A percentile compares a stretch with the other conserved stretches of the same genome.
Evolutionary conservation across 1,284 basidiomycete species (phyloP).

Genomic region (Ustilago esculenta): DNA sequence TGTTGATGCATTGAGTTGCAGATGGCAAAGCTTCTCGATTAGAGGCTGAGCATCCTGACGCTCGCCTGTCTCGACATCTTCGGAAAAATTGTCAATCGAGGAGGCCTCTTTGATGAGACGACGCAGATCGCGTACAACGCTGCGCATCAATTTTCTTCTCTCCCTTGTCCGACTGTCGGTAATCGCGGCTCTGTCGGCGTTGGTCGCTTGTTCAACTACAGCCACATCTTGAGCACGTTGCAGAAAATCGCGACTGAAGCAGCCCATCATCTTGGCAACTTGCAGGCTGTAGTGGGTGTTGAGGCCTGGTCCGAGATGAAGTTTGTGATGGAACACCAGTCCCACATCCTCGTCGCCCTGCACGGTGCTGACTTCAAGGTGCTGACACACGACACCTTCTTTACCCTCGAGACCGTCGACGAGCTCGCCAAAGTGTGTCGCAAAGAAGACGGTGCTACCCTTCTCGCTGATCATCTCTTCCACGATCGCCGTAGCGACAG

Average conservation of each 20-base stretch:
- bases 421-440: conserved; percentile 74
- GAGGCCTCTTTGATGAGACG: not conserved
- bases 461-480: conserved; percentile 76
- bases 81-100: not conserved
- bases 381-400: conserved; percentile 30
- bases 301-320: conserved; percentile 27
- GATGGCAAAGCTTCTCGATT: conserved; percentile 8
- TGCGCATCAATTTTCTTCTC: conserved; percentile 21
- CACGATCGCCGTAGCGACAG: conserved; percentile 89
- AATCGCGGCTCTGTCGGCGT: not conserved
- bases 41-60: not conserved
- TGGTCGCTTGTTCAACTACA: conserved; percentile 4
- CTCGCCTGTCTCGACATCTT: not conserved
- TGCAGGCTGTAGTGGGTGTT: conserved; percentile 46
- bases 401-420: conserved; percentile 32
- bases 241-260: conserved; percentile 23
- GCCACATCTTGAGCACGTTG: conserved; percentile 23
- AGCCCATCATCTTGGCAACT: conserved; percentile 46
- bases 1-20: conserved; percentile 11
- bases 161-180: not conserved
- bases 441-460: conserved; percentile 86
- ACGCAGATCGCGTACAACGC: conserved; percentile 12
- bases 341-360: conserved; percentile 10
- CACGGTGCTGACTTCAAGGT: conserved; percentile 29
- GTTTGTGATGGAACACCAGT: conserved; percentile 41